Evolutionary conservation across 106 monocot species (phyloP).

Genomic region (Platanthera guangdongensis): DNA sequence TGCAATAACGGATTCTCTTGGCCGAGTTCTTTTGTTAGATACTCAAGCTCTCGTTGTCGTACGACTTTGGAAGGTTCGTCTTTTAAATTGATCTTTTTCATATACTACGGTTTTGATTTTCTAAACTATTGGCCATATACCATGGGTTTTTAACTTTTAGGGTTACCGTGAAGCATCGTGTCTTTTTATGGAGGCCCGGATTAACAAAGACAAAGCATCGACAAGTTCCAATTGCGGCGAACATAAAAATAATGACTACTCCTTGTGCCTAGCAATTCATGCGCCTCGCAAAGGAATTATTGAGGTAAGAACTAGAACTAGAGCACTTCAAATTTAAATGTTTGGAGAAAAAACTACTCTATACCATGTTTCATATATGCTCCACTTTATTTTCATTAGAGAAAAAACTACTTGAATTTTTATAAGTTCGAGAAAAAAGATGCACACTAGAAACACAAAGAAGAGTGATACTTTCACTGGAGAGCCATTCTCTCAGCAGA

Average conservation of each 20-base stretch:
- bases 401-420: neutral
- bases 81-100: conserved; percentile 1
- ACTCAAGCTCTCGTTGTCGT: conserved; percentile 95
- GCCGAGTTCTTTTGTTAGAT: conserved; percentile 81
- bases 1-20: conserved; percentile 94
- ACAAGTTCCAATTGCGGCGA: conserved; percentile 35
- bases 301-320: conserved; percentile 50
- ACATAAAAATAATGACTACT: conserved; percentile 64
- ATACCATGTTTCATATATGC: neutral
- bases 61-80: conserved; percentile 83
- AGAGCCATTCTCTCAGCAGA: no score
- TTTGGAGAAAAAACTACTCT: no score
- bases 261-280: conserved; percentile 90
- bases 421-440: neutral
- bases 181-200: conserved; percentile 83
- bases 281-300: conserved; percentile 86
- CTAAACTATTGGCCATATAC: neutral
- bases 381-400: neutral
- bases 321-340: neutral
- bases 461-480: no score
- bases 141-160: conserved; percentile 24
- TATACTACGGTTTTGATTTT: neutral
- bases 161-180: conserved; percentile 95
- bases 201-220: conserved; percentile 53
- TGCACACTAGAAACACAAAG: no score